Evolutionary conservation across 164 flowering plant species (phyloP).

Genomic region (Berberis vulgaris): DNA sequence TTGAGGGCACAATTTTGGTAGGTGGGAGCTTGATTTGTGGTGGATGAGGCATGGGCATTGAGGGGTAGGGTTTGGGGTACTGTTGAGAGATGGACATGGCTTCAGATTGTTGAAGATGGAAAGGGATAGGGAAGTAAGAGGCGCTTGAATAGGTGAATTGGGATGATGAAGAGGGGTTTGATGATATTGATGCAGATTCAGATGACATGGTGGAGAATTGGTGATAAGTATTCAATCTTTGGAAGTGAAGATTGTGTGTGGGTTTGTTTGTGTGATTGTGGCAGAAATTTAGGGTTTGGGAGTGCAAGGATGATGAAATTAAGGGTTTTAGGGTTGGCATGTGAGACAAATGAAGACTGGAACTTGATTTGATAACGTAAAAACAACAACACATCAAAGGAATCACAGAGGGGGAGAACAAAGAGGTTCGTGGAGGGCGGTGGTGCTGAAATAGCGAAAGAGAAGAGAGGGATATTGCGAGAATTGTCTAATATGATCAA

Average conservation of each 20-base stretch:
- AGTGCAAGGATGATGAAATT: not conserved
- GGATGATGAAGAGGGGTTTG: slow-evolving; percentile 23
- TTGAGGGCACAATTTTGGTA: not conserved
- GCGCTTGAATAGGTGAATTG: not conserved
- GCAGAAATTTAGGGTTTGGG: not conserved
- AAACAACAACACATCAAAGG: too few relatives aligned
- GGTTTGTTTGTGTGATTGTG: not conserved
- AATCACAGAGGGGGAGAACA: too few relatives aligned
- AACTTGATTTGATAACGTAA: too few relatives aligned
- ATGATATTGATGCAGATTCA: not conserved
- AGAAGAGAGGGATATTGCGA: too few relatives aligned
- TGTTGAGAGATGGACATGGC: not conserved
- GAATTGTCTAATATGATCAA: too few relatives aligned
- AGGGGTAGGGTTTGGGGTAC: not conserved
- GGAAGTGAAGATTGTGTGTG: not conserved
- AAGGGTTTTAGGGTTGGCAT: not conserved
- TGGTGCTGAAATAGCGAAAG: too few relatives aligned
- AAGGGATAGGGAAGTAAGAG: not conserved
- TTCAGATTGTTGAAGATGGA: not conserved
- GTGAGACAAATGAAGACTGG: not conserved
- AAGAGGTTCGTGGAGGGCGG: too few relatives aligned
- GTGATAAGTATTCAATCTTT: not conserved
- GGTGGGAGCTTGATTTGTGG: not conserved
- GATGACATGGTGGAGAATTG: slow-evolving; percentile 11
- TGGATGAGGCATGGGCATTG: not conserved